phyloP scores from a whole-genome alignment of 768 basidiomycete species.

The Kwoniella sp. region DNA sequence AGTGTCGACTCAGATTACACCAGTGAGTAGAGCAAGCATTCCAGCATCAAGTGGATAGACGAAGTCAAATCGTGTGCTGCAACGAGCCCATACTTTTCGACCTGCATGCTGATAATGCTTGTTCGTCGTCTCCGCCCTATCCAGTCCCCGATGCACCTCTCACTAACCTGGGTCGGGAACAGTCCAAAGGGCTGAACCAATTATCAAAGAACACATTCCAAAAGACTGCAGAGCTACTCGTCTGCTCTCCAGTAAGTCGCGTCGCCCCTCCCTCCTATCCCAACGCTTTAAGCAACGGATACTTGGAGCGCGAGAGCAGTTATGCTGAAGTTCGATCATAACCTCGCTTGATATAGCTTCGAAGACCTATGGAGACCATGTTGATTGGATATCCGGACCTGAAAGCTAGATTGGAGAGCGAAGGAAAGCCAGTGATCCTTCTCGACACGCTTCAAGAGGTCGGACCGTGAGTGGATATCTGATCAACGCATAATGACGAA shows the following conservation, averaged over 20 bases:
- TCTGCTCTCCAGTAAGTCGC: conserved; percentile 39
- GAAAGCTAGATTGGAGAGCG: conserved; percentile 32
- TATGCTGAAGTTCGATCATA: not conserved
- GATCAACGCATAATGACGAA: not conserved
- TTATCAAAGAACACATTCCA: conserved; percentile 47
- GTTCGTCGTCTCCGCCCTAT: not conserved
- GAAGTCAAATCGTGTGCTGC: not conserved
- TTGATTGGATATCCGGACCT: conserved; percentile 39
- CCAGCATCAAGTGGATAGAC: too few species aligned
- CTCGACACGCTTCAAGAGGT: conserved; percentile 53
- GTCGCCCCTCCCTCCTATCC: not conserved
- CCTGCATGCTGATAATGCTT: too few species aligned
- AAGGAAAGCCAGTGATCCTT: conserved; percentile 47
- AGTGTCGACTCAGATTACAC: conserved; percentile 52
- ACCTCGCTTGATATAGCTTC: conserved; percentile 24
- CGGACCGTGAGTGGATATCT: conserved; percentile 29
- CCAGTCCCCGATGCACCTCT: conserved; percentile 52
- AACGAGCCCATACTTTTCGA: too few species aligned
- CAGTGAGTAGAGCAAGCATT: conserved; percentile 26
- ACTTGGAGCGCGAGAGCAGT: not conserved
- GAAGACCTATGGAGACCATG: conserved; percentile 52
- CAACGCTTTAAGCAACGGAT: not conserved
- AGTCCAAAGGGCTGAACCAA: conserved; percentile 42
- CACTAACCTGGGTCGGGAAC: conserved; percentile 49
- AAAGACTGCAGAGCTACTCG: conserved; percentile 48